A percentile compares a stretch with the other conserved stretches of the same genome.
phyloP scores from a whole-genome alignment of 495 filamentous ascomycete genomes.

The Aspergillus haitiensis region DNA sequence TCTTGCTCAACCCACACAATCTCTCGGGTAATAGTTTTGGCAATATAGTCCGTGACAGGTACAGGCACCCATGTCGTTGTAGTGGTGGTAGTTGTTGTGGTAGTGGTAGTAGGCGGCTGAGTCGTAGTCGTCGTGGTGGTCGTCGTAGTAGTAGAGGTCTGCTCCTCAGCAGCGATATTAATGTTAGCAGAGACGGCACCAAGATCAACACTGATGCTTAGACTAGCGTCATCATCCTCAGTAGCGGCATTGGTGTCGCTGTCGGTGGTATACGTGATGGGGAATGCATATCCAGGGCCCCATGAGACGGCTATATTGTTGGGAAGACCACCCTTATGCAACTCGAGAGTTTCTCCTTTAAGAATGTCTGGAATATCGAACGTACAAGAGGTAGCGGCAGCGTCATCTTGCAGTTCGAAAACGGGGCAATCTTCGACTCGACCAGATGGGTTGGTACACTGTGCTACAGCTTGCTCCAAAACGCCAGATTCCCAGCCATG shows the following conservation, averaged over 20 bases:
- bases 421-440: constrained; percentile 55
- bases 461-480: constrained; percentile 44
- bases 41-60: constrained; percentile 28
- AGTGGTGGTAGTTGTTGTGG: constrained; percentile 1
- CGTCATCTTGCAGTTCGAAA: constrained; percentile 56
- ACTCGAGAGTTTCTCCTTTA: constrained; percentile 34
- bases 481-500: constrained; percentile 67
- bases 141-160: too few species aligned
- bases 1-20: constrained; percentile 41
- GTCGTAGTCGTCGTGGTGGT: constrained; percentile 1
- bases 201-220: constrained; percentile 16
- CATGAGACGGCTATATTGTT: constrained; percentile 52
- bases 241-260: constrained; percentile 9
- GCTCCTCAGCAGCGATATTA: constrained; percentile 1
- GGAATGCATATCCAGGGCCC: constrained; percentile 53
- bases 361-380: constrained; percentile 51
- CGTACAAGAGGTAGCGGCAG: constrained; percentile 37
- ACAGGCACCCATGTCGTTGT: constrained; percentile 26
- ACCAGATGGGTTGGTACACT: constrained; percentile 55
- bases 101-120: background rate
- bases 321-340: constrained; percentile 48
- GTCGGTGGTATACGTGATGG: constrained; percentile 23
- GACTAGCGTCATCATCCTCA: constrained; percentile 4
- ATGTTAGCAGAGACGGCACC: constrained; percentile 11
- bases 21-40: constrained; percentile 34